Percentiles rank a stretch among this genome's conserved stretches.
Evolutionary conservation across 352 stramenopile species (phyloP).

Genomic region (Phytopythium boreale): DNA sequence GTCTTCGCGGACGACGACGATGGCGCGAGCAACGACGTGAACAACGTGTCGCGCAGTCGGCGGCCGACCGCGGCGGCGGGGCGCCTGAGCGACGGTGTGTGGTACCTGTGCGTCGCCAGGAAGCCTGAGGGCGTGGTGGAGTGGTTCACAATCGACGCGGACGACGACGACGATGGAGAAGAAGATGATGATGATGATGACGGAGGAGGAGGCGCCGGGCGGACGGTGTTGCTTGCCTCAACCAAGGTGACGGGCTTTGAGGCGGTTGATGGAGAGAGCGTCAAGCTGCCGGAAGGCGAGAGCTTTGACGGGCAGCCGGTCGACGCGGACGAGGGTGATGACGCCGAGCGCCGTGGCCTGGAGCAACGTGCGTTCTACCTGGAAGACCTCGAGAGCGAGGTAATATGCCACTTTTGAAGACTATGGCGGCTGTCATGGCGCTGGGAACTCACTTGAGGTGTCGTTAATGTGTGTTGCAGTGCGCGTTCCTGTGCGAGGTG

Average conservation of each 20-base stretch:
- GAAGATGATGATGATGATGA: conserved; percentile 11
- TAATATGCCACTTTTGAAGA: conserved; percentile 1
- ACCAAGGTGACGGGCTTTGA: conserved; percentile 43
- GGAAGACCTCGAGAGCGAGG: conserved; percentile 27
- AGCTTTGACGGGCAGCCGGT: conserved; percentile 10
- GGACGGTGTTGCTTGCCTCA: conserved; percentile 20
- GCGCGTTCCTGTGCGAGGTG: conserved; percentile 10
- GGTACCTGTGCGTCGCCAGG: conserved; percentile 42
- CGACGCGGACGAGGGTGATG: conserved; percentile 4
- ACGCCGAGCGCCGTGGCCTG: conserved; percentile 22
- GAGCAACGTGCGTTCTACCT: conserved; percentile 48
- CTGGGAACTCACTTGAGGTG: background rate
- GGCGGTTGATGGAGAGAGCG: conserved; percentile 30
- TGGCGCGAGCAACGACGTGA: conserved; percentile 4
- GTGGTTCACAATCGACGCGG: conserved; percentile 38
- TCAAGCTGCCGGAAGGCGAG: conserved; percentile 19
- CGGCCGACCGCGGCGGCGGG: conserved; percentile 13
- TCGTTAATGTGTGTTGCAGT: background rate
- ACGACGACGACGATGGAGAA: conserved; percentile 27
- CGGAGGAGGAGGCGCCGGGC: conserved; percentile 9
- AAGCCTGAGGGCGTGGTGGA: conserved; percentile 20
- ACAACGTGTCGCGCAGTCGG: background rate
- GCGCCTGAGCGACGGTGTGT: conserved; percentile 35
- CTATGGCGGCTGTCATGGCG: background rate
- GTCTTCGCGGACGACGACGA: conserved; percentile 16